Conservation (phyloP, 192 early-diverging fungal species). For the Backusella sp. region DNA sequence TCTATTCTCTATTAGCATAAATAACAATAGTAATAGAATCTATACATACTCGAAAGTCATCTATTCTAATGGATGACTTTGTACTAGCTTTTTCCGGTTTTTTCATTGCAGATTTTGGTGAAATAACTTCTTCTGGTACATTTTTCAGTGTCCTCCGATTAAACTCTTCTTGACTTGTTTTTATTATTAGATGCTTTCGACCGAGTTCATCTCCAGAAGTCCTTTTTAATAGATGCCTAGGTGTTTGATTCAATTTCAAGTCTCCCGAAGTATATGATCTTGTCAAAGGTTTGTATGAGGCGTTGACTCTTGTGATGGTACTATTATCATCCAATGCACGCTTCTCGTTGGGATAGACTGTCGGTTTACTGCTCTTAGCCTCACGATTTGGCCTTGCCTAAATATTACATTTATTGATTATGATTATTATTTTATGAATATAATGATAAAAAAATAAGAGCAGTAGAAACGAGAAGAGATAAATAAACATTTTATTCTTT, state of each 20-base stretch:
- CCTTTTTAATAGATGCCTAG: background rate
- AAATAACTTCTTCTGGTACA: background rate
- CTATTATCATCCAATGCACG: background rate
- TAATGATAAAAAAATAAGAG: background rate
- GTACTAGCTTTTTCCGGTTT: background rate
- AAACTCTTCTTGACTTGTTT: background rate
- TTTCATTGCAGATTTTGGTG: background rate
- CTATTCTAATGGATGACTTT: background rate
- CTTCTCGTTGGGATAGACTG: background rate
- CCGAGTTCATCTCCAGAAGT: background rate
- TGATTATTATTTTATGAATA: background rate
- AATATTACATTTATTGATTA: background rate
- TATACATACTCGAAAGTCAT: slow-evolving; percentile 1
- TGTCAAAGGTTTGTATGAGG: background rate
- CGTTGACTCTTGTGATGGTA: background rate
- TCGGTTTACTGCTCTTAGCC: background rate
- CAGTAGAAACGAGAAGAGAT: background rate
- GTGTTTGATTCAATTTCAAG: background rate
- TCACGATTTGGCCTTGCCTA: background rate
- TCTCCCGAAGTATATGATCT: background rate
- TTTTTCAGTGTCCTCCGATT: background rate
- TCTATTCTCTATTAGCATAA: background rate
- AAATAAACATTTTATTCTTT: slow-evolving; percentile 1
- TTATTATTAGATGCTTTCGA: background rate
- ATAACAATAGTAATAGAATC: background rate